Evolutionary conservation across 1,284 basidiomycete species (phyloP).

Genomic region (Apiotrichum laibachii): DNA sequence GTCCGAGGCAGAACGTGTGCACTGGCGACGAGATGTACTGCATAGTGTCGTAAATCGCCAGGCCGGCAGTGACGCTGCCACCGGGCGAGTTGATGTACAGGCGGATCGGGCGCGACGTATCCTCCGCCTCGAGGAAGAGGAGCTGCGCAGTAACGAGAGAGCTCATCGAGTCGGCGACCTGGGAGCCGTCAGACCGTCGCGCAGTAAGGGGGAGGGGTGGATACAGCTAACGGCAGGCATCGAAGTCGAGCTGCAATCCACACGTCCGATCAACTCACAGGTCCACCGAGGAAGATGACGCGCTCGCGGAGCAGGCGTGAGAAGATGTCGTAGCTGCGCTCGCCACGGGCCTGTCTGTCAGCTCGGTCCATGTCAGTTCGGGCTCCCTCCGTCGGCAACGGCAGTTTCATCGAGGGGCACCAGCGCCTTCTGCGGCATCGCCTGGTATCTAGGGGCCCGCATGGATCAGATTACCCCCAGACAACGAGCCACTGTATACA

Average conservation of each 20-base stretch:
- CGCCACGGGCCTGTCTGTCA: slow-evolving; percentile 70
- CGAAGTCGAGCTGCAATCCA: not conserved
- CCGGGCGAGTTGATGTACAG: slow-evolving; percentile 93
- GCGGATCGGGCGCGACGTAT: slow-evolving; percentile 84
- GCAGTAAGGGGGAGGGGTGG: too few species aligned
- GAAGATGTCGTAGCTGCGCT: slow-evolving; percentile 92
- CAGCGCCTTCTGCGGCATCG: too few species aligned
- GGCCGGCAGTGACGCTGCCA: slow-evolving; percentile 85
- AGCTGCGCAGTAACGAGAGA: slow-evolving; percentile 83
- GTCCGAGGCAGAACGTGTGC: slow-evolving; percentile 89
- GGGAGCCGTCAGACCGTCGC: slow-evolving; percentile 1
- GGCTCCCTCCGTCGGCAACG: not conserved
- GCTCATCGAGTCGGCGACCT: slow-evolving; percentile 82
- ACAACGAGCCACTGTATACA: too few species aligned
- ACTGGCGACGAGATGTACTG: slow-evolving; percentile 89
- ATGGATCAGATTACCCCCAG: too few species aligned
- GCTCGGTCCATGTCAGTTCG: not conserved
- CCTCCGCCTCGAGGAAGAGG: slow-evolving; percentile 89
- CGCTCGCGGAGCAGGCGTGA: slow-evolving; percentile 83
- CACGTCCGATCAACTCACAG: slow-evolving; percentile 14
- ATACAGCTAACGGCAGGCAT: too few species aligned
- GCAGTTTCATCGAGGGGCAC: not conserved
- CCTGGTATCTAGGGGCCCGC: too few species aligned
- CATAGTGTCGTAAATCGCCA: slow-evolving; percentile 88
- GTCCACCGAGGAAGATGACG: slow-evolving; percentile 79